Percentiles rank a stretch among this genome's conserved stretches.
Conservation (phyloP, 257 asterid species). For the Solanum appendiculatum region DNA sequence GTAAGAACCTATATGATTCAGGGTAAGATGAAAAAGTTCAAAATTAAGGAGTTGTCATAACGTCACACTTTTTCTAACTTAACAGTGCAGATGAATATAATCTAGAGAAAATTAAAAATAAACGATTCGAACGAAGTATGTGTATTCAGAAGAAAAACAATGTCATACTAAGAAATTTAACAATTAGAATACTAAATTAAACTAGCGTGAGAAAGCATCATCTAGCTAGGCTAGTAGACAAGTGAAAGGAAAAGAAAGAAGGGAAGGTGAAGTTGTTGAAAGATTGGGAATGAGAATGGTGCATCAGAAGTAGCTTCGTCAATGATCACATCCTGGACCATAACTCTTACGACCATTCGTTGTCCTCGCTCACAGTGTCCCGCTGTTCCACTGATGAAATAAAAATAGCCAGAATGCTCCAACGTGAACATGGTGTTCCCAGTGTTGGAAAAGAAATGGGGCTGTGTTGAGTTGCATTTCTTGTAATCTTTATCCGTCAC, state of each 20-base stretch:
- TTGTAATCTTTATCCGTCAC: slow-evolving; percentile 43
- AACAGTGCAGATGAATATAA: neutral
- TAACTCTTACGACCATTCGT: slow-evolving; percentile 50
- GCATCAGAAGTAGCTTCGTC: slow-evolving; percentile 1
- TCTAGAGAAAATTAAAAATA: neutral
- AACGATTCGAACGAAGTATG: neutral
- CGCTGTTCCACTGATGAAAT: slow-evolving; percentile 60
- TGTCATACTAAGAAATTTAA: neutral
- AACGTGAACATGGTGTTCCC: slow-evolving; percentile 38
- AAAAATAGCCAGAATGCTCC: slow-evolving; percentile 50
- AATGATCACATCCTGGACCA: slow-evolving; percentile 17
- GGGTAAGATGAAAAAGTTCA: neutral
- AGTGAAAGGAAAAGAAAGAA: neutral
- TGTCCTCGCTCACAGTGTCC: slow-evolving; percentile 67
- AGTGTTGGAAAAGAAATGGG: slow-evolving; percentile 50
- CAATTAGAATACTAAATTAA: neutral
- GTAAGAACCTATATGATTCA: neutral
- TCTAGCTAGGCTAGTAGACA: neutral
- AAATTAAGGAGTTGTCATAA: neutral
- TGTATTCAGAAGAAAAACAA: neutral
- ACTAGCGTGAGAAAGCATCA: neutral
- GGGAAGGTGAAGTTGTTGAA: slow-evolving; percentile 6
- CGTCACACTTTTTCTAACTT: neutral
- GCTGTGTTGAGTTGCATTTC: slow-evolving; percentile 46
- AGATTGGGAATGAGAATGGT: neutral